Percentiles rank a stretch among this genome's conserved stretches.
These are phyloP conservation scores for Termitomyces sp. DNA, from an alignment of 768 basidiomycete genomes.

Conservation along the genomic window DNA sequence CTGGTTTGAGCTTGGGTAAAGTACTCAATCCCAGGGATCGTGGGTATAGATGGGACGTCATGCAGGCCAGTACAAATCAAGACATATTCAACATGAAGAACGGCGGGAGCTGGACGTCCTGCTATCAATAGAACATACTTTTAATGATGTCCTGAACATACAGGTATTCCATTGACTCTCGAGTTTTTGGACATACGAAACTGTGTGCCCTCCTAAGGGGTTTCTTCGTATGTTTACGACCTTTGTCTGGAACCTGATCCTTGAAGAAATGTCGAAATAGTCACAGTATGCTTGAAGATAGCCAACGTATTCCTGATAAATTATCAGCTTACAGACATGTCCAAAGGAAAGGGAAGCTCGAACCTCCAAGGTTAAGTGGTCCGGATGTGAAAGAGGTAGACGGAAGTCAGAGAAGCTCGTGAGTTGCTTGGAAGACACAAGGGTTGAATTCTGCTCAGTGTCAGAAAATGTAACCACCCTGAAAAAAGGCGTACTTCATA, in stretches of 20 bases:
- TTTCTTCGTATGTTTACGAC: conserved; percentile 31
- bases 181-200: conserved; percentile 24
- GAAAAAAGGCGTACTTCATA: conserved; percentile 29
- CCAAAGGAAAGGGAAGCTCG: neutral
- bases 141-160: conserved; percentile 7
- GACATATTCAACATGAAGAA: conserved; percentile 32
- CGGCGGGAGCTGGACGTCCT: conserved; percentile 16
- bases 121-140: neutral
- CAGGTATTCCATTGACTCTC: conserved; percentile 23
- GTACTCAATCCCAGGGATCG: conserved; percentile 42
- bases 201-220: conserved; percentile 27
- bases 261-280: conserved; percentile 32
- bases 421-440: conserved; percentile 55
- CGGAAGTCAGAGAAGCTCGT: conserved; percentile 59
- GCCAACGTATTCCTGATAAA: conserved; percentile 36
- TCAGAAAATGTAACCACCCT: neutral
- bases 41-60: conserved; percentile 44
- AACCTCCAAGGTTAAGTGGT: conserved; percentile 42
- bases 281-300: conserved; percentile 43
- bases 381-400: conserved; percentile 36
- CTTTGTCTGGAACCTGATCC: conserved; percentile 31
- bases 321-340: neutral
- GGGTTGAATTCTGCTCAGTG: conserved; percentile 32
- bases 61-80: conserved; percentile 53
- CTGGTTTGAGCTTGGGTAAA: conserved; percentile 19